These are phyloP conservation scores for Phanerochaete carnosa DNA, from an alignment of 768 basidiomycete genomes.

Conservation along the genomic window DNA sequence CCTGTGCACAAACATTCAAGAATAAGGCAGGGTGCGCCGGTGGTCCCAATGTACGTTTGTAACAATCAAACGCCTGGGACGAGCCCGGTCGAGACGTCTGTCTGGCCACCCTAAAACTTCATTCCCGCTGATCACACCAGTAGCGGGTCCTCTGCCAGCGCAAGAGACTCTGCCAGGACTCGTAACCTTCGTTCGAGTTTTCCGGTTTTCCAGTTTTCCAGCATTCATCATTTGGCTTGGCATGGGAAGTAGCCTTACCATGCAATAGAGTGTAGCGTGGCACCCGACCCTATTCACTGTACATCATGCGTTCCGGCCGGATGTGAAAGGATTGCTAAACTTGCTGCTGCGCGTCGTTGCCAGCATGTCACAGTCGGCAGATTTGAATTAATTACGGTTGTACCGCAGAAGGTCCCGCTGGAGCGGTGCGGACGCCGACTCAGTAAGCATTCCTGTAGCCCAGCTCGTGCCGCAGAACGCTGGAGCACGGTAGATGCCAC, in stretches of 20 bases:
- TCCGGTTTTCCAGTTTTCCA: neutral
- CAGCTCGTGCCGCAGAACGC: neutral
- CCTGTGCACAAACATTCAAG: neutral
- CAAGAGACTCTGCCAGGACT: neutral
- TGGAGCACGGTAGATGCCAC: neutral
- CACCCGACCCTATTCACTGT: neutral
- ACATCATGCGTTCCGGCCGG: no score
- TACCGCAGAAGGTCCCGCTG: neutral
- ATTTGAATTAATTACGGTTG: no score
- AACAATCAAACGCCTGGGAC: neutral
- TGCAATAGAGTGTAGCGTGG: neutral
- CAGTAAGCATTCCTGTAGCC: neutral
- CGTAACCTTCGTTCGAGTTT: no score
- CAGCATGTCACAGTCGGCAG: no score
- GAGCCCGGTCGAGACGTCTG: neutral
- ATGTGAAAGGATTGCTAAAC: no score
- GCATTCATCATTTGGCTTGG: neutral
- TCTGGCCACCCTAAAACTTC: neutral
- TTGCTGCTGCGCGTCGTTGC: no score
- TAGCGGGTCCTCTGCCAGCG: neutral
- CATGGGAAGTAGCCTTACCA: neutral
- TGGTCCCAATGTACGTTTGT: neutral
- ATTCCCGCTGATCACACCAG: neutral
- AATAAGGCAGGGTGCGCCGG: neutral
- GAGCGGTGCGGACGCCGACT: neutral